Base-by-base conservation (phyloP, 768 basidiomycete genomes). In the Coprinopsis cinerea region DNA sequence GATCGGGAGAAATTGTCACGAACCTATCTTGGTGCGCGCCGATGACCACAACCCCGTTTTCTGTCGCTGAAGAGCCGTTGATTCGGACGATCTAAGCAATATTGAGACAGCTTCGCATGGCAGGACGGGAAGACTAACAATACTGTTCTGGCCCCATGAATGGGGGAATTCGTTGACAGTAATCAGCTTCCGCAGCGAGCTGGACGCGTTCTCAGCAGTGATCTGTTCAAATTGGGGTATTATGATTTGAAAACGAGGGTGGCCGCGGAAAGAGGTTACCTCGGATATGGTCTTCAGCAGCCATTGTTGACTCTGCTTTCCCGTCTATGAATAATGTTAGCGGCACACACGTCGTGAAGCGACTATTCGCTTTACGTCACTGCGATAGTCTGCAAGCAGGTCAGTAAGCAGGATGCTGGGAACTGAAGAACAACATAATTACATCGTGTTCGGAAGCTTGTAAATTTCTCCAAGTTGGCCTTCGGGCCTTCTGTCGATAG, bases 21-120 rank as follows among this genome's bases (percentile, higher is more conserved):
- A 57, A 80, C 85, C 88, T 89, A 63, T 92, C 91, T 63, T 85
- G 88, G 64, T 93, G 91, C 36, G 91, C 91, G 32, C 79, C 76
- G 56, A 92, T 70, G 53, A 92, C 71, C 28, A 92, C 74, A 41
- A 82, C 73, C 15, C 75, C 73, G 47, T 84, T 76, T 57, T 87
- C 81, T 15, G 61, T 66, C 10, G 71, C 61, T 15, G 83, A 80
- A 23, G 84, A 78, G 45, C 90, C 90, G 59, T 83, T 80, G 61
- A 93, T 86, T 60, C 78, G 77, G 42, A 81, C 74, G 57, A 93
- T 82, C 88, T 91, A 46, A 56, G 57, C 53, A 34, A 37, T 41
- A 48, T 53, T 37, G 27, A 56, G 53, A 18, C 37, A 36, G 4
- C 35, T 27, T 43, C 47, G 37, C 17, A 15, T 22, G 35, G 23